These are phyloP conservation scores for Mesembryanthemum crystallinum DNA, from an alignment of 148 eudicot genomes.

Conservation along the genomic window DNA sequence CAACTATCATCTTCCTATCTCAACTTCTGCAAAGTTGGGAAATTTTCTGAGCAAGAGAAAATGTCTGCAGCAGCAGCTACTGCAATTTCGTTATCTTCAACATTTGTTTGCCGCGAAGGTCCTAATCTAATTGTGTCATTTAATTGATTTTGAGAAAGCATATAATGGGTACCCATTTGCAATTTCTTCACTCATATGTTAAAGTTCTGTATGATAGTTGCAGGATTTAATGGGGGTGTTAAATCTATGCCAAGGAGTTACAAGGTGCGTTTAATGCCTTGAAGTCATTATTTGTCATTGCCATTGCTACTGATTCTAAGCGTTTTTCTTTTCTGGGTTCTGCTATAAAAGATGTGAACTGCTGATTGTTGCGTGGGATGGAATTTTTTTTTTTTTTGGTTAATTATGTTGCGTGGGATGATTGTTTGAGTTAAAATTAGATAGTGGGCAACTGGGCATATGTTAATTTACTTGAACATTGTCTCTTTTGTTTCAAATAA, in stretches of 20 bases:
- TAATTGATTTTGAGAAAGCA: neutral
- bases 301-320: neutral
- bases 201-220: neutral
- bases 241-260: conserved; percentile 22
- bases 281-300: neutral
- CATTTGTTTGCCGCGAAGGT: conserved; percentile 27
- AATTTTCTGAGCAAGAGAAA: neutral
- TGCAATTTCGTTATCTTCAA: conserved; percentile 25
- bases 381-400: too few species aligned
- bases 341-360: too few species aligned
- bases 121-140: neutral
- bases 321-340: neutral
- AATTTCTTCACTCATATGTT: neutral
- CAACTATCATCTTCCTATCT: neutral
- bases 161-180: neutral
- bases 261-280: conserved; percentile 11
- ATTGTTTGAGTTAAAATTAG: neutral
- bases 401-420: too few species aligned
- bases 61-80: conserved; percentile 29
- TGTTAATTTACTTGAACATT: neutral
- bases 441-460: neutral
- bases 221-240: conserved; percentile 29
- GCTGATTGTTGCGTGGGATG: neutral
- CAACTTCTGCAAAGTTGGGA: neutral
- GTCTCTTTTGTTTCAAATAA: neutral